These are phyloP conservation scores for Pseudocercospora cruenta DNA, from an alignment of 2,329 filamentous ascomycete genomes.

Conservation along the genomic window DNA sequence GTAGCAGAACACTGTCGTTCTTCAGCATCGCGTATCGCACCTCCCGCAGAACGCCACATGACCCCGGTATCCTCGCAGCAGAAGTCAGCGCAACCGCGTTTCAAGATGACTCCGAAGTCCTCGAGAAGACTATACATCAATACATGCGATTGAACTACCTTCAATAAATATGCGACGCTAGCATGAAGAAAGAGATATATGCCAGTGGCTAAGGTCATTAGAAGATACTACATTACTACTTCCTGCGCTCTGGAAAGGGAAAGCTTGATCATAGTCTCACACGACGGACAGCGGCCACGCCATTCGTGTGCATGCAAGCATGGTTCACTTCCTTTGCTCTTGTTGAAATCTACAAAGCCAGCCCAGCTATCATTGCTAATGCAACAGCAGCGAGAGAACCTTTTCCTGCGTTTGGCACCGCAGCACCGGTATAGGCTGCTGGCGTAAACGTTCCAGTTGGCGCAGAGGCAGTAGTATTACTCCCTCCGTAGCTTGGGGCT, in stretches of 20 bases:
- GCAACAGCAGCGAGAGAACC: not conserved
- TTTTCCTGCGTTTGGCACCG: not conserved
- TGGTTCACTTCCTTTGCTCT: not conserved
- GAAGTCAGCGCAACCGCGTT: not conserved
- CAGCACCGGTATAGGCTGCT: not conserved
- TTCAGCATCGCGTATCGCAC: too few species aligned
- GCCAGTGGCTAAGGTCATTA: not conserved
- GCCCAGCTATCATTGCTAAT: not conserved
- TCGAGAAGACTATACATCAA: not conserved
- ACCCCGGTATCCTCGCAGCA: too few species aligned
- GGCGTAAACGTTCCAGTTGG: not conserved
- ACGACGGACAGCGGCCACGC: not conserved
- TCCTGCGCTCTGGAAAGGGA: not conserved
- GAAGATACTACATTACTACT: not conserved
- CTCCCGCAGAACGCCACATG: too few species aligned
- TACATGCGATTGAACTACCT: too few species aligned
- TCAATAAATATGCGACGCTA: too few species aligned
- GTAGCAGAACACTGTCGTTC: too few species aligned
- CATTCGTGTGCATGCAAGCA: not conserved
- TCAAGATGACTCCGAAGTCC: not conserved
- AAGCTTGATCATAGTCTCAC: not conserved
- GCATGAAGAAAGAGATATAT: not conserved
- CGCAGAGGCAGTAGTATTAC: constrained; percentile 1
- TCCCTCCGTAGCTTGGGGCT: not conserved
- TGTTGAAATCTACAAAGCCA: not conserved